Evolutionary conservation across 345 rosid genomes (phyloP), one percentile per base, ranked within the genome.

Genomic region (Hypericum perforatum): DNA sequence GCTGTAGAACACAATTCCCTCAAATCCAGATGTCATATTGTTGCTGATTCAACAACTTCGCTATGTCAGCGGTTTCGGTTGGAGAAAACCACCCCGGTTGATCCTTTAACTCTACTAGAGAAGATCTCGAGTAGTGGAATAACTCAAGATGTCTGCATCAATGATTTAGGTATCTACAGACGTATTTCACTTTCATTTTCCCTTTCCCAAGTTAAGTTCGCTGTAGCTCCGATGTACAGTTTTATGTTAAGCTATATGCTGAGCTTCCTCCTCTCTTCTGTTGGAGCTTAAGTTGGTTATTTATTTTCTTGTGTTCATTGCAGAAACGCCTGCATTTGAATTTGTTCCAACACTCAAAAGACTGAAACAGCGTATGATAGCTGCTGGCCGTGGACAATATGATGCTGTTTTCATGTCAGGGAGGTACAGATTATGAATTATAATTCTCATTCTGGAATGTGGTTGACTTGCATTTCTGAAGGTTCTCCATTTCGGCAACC

Each of bases 351-450:
- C 86, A 57, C 95, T 92, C 29, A 88, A 72, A 71, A 76, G 82
- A 61, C 66, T 92, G 54, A 92, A 85, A 71, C 82, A 90, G 60
- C 84, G 95, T 14, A 60, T 85, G 56, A 63, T 69, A 53, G 85
- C 94, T 39, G 94, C 96, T 58, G 75, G 95, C 10, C 89, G 85
- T 2, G 96, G 90, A 46, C 77, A 85, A 63, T 92, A 92, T 61
- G 72, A 76, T 77, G 98, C 98, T 10, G 86, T 92, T 49, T 79
- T 92, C 54, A 88, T 88, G 98, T 87, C 96, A 47, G 98, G 95
- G 58, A 92, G 98, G 98, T 92, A 79, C 39, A 43, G 37, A 8
- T 36, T n/a, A 12, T 53, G 5, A 16, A 38, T 9, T 22, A 22
- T 15, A 44, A 13, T 32, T 50, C 16, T 8, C 13, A 14, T 7